Conservation (phyloP, 179 eudicot species). For the Beta corolliflora region DNA sequence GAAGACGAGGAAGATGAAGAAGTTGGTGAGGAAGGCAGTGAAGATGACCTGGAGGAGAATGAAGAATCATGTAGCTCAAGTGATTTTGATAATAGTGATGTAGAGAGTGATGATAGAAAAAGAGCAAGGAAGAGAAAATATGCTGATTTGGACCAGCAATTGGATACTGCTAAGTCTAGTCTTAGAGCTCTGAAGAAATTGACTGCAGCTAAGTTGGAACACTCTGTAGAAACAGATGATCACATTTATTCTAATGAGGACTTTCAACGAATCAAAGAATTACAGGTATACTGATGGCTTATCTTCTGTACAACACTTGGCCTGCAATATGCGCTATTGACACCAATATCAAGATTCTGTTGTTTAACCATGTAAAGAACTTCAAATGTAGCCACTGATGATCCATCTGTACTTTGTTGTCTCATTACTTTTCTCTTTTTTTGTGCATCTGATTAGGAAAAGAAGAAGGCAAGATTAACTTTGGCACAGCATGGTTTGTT, state of each 20-base stretch:
- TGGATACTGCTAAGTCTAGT: conserved; percentile 70
- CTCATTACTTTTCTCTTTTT: neutral
- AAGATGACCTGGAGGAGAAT: conserved; percentile 33
- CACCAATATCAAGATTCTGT: neutral
- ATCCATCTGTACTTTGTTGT: neutral
- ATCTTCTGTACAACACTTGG: conserved; percentile 4
- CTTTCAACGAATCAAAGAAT: conserved; percentile 69
- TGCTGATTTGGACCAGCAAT: conserved; percentile 70
- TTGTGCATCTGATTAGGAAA: conserved; percentile 49
- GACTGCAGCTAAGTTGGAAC: conserved; percentile 51
- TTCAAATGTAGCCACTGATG: neutral
- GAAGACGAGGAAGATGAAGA: too few relatives aligned
- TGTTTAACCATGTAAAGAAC: neutral
- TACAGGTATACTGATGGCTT: conserved; percentile 51
- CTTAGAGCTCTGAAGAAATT: conserved; percentile 83
- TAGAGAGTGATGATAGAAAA: conserved; percentile 21
- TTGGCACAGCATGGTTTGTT: conserved; percentile 67
- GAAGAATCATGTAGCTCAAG: conserved; percentile 35
- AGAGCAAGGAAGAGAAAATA: conserved; percentile 64
- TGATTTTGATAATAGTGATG: conserved; percentile 35
- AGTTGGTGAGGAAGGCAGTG: conserved; percentile 36
- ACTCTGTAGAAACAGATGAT: conserved; percentile 42
- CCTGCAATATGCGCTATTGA: neutral
- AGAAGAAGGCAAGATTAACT: conserved; percentile 63
- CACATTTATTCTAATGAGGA: conserved; percentile 90